Percentiles rank a stretch among this genome's conserved stretches.
Evolutionary conservation across 2,329 filamentous ascomycete genomes (phyloP).

Genomic region (Cercospora brassicicola): DNA sequence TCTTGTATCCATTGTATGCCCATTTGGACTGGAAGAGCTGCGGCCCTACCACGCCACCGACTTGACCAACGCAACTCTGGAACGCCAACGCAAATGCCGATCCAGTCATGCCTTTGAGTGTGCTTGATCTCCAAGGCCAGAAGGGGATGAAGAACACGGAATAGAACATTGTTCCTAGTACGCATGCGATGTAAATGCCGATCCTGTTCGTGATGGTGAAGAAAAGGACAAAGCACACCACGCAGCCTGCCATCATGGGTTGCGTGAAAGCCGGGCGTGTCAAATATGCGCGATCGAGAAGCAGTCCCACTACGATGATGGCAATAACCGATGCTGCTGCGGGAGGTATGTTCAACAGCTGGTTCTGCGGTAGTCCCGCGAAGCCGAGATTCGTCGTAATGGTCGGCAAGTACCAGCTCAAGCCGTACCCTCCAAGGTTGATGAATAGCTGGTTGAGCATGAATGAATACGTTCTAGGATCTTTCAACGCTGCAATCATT

Average conservation of each 20-base stretch:
- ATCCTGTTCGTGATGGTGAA: conserved; percentile 42
- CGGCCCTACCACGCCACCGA: conserved; percentile 50
- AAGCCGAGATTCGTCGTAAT: conserved; percentile 64
- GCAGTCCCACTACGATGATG: conserved; percentile 37
- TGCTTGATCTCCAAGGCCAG: conserved; percentile 48
- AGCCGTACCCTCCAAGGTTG: conserved; percentile 58
- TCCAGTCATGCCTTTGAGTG: conserved; percentile 46
- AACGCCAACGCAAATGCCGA: conserved; percentile 49
- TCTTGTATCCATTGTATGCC: conserved; percentile 46
- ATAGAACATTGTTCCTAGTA: conserved; percentile 50
- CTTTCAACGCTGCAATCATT: conserved; percentile 54
- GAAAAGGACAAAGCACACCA: conserved; percentile 49
- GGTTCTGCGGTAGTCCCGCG: conserved; percentile 50
- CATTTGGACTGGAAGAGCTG: conserved; percentile 48
- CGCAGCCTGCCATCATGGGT: conserved; percentile 44
- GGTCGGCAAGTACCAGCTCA: conserved; percentile 50
- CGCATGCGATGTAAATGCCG: conserved; percentile 49
- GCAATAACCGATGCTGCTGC: conserved; percentile 28
- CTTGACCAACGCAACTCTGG: conserved; percentile 47
- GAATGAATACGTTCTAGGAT: conserved; percentile 42
- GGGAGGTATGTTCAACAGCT: conserved; percentile 46
- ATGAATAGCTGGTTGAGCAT: conserved; percentile 58
- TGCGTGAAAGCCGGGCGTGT: conserved; percentile 46
- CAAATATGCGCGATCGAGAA: conserved; percentile 44
- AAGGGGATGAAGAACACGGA: conserved; percentile 49